Percentiles rank a stretch among this genome's conserved stretches.
phyloP scores from a whole-genome alignment of 257 asterid species.

The Parsonsia alboflavescens region DNA sequence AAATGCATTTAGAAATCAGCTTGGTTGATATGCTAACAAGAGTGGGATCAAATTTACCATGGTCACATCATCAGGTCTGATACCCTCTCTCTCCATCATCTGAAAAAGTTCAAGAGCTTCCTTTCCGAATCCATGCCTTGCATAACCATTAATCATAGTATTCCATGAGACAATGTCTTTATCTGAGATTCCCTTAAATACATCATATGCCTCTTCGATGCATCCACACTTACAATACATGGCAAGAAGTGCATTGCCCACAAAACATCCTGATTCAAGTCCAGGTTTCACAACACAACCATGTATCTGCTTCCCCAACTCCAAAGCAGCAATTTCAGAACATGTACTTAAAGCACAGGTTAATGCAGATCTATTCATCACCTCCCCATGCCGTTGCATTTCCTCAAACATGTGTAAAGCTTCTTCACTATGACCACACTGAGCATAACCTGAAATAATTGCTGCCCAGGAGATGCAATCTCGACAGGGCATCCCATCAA shows the following conservation, averaged over 20 bases:
- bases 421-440: slow-evolving; percentile 59
- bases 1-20: not conserved
- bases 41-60: slow-evolving; percentile 46
- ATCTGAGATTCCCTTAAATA: slow-evolving; percentile 53
- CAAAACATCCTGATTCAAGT: slow-evolving; percentile 65
- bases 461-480: slow-evolving; percentile 98
- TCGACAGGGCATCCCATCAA: slow-evolving; percentile 61
- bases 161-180: slow-evolving; percentile 90
- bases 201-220: slow-evolving; percentile 65
- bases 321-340: slow-evolving; percentile 82
- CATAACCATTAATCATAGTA: slow-evolving; percentile 80
- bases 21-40: not conserved
- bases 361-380: slow-evolving; percentile 56
- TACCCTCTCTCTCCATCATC: slow-evolving; percentile 43
- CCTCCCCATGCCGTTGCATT: slow-evolving; percentile 64
- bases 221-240: slow-evolving; percentile 94
- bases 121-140: slow-evolving; percentile 83
- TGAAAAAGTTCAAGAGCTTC: slow-evolving; percentile 66
- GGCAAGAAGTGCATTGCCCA: slow-evolving; percentile 88
- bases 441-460: slow-evolving; percentile 78
- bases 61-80: slow-evolving; percentile 81
- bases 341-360: slow-evolving; percentile 73
- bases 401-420: slow-evolving; percentile 54
- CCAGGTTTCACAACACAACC: slow-evolving; percentile 71
- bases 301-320: slow-evolving; percentile 87